Evolutionary conservation across 2,329 filamentous ascomycete genomes (phyloP), one percentile per base, ranked within the genome.

Genomic region (Karstenula rhodostoma): DNA sequence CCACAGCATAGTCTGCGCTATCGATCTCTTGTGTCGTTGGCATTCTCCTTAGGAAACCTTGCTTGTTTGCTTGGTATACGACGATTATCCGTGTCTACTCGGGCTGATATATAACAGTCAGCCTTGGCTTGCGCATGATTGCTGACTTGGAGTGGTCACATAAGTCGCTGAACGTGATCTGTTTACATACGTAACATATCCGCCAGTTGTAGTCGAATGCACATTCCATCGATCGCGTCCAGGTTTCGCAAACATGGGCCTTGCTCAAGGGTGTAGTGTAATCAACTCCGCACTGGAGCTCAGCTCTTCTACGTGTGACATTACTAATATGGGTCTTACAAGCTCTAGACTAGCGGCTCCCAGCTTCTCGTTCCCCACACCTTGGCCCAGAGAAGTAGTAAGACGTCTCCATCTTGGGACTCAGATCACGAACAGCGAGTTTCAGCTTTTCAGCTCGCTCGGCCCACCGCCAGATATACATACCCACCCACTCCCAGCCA

Each of bases 1-100:
- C 66, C 66, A 67, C 59, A 58, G 61, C 60, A 61, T 64, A 67
- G 60, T 65, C 60, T 56, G 49, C 46, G 40, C 44, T 61, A 43
- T 56, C 22, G 22, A 47, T 51, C 42, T 58, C 56, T 32, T 58
- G 23, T 56, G 56, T 58, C 42, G 17, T 53, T 47, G 35, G 23
- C 17, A n/a, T 49, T 42, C 25, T 42, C 12, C 19, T n/a, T 27
- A 40, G 33, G 15, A 27, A 3, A 22, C 3, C 23, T 13, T 27
- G 27, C 5, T 6, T 5, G 8, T n/a, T 23, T 10, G 25, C 25
- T 25, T 22, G n/a, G 9, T 40, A n/a, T n/a, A 17, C 15, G 17
- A 40, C n/a, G 2, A 40, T 7, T 6, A 40, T 40, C 37, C 37
- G n/a, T n/a, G 17, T 8, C n/a, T 40, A 40, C n/a, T 9, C 15